A percentile compares a stretch with the other conserved stretches of the same genome.
These are phyloP conservation scores for Flaveria robusta DNA, from an alignment of 129 eudicot species.

Conservation along the genomic window DNA sequence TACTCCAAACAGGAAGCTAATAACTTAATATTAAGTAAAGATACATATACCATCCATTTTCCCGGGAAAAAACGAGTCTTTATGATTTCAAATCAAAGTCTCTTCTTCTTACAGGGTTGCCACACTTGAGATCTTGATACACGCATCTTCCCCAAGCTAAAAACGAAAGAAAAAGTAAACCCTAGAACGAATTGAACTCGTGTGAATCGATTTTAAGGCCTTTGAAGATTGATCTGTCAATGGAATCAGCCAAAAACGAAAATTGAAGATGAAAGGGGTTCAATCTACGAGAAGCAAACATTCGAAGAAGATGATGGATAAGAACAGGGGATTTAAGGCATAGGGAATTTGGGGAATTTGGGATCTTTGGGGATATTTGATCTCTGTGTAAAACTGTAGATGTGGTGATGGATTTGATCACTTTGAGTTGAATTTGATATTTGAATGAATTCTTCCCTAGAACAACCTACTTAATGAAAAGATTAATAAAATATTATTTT, in stretches of 20 bases:
- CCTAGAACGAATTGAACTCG: slow-evolving; percentile 25
- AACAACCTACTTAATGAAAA: too few species aligned
- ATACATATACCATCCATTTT: slow-evolving; percentile 56
- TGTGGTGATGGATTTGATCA: not conserved
- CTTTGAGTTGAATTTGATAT: too few species aligned
- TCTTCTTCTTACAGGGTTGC: slow-evolving; percentile 98
- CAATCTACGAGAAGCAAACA: slow-evolving; percentile 7
- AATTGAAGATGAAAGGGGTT: not conserved
- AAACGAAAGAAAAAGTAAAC: slow-evolving; percentile 2
- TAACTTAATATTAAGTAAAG: not conserved
- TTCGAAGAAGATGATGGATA: not conserved
- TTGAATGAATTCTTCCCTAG: too few species aligned
- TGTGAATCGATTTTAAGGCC: not conserved
- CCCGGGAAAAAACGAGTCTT: not conserved
- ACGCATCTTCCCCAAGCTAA: slow-evolving; percentile 52
- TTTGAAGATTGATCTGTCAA: not conserved
- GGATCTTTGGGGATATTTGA: slow-evolving; percentile 17
- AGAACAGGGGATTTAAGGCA: not conserved
- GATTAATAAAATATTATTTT: too few species aligned
- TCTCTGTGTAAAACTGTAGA: not conserved
- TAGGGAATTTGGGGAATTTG: not conserved
- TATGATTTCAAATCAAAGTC: slow-evolving; percentile 34
- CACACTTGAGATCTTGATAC: slow-evolving; percentile 81
- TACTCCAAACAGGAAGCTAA: slow-evolving; percentile 2
- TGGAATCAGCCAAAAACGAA: not conserved